Evolutionary conservation across 2,329 filamentous ascomycete genomes (phyloP).

Genomic region (Monosporascus sp.): DNA sequence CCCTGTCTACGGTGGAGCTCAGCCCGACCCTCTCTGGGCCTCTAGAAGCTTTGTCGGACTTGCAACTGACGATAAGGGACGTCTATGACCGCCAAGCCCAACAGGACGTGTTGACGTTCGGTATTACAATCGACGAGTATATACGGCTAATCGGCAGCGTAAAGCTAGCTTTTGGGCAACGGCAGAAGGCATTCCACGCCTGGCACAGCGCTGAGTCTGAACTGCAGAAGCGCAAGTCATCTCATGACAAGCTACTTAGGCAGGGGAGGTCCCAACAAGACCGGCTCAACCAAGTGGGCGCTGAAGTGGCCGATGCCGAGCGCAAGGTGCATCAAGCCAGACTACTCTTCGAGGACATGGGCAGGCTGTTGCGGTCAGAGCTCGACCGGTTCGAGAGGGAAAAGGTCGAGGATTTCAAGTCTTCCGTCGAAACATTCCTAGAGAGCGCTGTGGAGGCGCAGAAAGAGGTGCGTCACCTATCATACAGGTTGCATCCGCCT

Average conservation of each 20-base stretch:
- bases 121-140: conserved; percentile 97
- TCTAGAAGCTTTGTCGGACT: conserved; percentile 83
- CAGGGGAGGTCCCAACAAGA: conserved; percentile 97
- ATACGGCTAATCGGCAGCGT: conserved; percentile 92
- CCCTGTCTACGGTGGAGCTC: conserved; percentile 85
- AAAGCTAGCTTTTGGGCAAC: conserved; percentile 85
- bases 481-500: not conserved
- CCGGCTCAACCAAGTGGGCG: conserved; percentile 82
- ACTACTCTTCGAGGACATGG: conserved; percentile 95
- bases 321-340: conserved; percentile 85
- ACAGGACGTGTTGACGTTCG: conserved; percentile 91
- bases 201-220: conserved; percentile 92
- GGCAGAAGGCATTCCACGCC: conserved; percentile 91
- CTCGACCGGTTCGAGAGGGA: conserved; percentile 92
- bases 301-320: conserved; percentile 93
- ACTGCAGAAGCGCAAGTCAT: conserved; percentile 79
- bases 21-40: conserved; percentile 84
- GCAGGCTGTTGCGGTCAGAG: conserved; percentile 82
- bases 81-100: conserved; percentile 95
- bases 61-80: conserved; percentile 90
- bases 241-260: conserved; percentile 89
- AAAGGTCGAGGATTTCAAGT: conserved; percentile 99
- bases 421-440: conserved; percentile 92
- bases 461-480: conserved; percentile 70
- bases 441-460: conserved; percentile 97